Evolutionary conservation across 148 eudicot genomes (phyloP).

Genomic region (Persicaria tinctoria): DNA sequence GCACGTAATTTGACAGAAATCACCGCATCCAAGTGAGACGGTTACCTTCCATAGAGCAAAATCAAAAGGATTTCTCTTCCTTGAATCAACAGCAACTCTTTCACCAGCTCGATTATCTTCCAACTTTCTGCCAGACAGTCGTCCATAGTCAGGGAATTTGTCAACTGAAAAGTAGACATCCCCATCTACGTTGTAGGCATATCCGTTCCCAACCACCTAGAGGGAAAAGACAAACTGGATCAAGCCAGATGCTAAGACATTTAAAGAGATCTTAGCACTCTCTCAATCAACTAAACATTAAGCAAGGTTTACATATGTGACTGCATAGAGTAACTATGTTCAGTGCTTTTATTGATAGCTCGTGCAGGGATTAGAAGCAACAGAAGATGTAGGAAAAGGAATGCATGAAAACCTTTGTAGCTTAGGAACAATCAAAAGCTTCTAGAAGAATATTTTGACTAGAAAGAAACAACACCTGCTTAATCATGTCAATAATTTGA

Average conservation of each 20-base stretch:
- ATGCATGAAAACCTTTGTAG: not conserved
- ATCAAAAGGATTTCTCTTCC: slow-evolving; percentile 93
- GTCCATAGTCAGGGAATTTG: slow-evolving; percentile 66
- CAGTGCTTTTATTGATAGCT: no score
- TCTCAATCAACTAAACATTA: no score
- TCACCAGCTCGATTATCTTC: slow-evolving; percentile 98
- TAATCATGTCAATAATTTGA: slow-evolving; percentile 89
- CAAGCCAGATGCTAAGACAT: not conserved
- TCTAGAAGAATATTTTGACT: not conserved
- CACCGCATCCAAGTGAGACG: not conserved
- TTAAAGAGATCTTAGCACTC: no score
- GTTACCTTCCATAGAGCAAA: slow-evolving; percentile 96
- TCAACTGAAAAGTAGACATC: slow-evolving; percentile 93
- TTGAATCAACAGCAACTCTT: slow-evolving; percentile 73
- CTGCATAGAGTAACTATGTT: no score
- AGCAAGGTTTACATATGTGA: no score
- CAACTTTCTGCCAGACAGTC: slow-evolving; percentile 75
- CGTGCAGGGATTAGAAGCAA: no score
- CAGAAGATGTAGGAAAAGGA: not conserved
- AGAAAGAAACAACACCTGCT: slow-evolving; percentile 46
- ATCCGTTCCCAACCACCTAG: slow-evolving; percentile 80
- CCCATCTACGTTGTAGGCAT: slow-evolving; percentile 61
- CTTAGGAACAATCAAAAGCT: not conserved
- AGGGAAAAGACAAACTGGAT: not conserved
- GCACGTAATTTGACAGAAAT: not conserved